Base-by-base conservation (phyloP, 306 rosid genomes). In the Luffa aegyptiaca region DNA sequence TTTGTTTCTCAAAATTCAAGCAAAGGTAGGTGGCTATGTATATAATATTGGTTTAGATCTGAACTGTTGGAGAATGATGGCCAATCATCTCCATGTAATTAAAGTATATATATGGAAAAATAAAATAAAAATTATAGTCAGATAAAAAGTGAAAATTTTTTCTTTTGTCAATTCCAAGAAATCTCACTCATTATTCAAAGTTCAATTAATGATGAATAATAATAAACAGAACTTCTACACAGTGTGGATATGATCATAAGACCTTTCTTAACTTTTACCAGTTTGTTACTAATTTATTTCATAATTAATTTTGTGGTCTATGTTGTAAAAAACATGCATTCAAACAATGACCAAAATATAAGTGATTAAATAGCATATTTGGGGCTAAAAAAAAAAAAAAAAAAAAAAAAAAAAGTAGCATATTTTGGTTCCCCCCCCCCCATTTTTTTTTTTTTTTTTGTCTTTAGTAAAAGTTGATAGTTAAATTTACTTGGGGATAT, bases 41-140 rank as follows among this genome's bases (percentile, higher is more conserved):
- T 71, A 21, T 21, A 71, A 44, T 70, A 44, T 70, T 44, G 13
- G 76, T 5, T 70, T 70, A 70, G 76, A 70, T 45, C 52, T 45
- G 39, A 70, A 44, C 39, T 70, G 76, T 70, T 70, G 76, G 56
- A 44, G 56, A 70, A 70, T 70, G 57, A 71, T 71, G 76, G 57
- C 56, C 57, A 71, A 71, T 71, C 76, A 71, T 71, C 39, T 71
- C 41, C 57, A 71, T 71, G 57, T 71, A 46, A 71, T 71, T 46
- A 71, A 45, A 70, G 9, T 21, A 20, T 66, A 39, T 18, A 33
- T 33, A 10, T 7, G 18, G 10, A 62, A 46, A 39, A 2, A 35
- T 0, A 11, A 33, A 11, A 62, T 33, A 26, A 58, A 12, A 49
- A 33, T 26, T 26, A 26, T 33, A 5, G 70, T 64, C 45, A 64